These are phyloP conservation scores for Diaporthe velutina DNA, from an alignment of 2,329 filamentous ascomycete species.

Conservation along the genomic window DNA sequence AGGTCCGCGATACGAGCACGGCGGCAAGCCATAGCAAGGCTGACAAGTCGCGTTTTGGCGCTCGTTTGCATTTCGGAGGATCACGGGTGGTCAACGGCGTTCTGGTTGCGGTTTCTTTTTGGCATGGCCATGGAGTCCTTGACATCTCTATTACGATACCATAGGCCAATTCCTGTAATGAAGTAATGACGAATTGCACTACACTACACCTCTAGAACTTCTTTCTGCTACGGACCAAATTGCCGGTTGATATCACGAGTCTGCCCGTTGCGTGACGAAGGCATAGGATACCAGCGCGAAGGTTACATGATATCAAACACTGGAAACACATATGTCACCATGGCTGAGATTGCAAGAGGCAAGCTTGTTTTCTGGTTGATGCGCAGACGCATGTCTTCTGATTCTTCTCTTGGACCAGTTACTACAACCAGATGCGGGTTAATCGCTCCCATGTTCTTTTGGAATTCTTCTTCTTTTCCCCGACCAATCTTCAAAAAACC, in stretches of 20 bases:
- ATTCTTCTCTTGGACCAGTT: constrained; percentile 7
- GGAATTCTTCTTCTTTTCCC: constrained; percentile 3
- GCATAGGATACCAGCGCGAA: no score
- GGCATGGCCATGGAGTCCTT: constrained; percentile 17
- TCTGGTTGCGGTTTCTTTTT: neutral
- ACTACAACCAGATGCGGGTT: constrained; percentile 9
- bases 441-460: neutral
- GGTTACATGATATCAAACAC: no score
- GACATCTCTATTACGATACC: constrained; percentile 20
- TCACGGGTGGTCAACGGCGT: neutral
- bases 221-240: no score
- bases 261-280: no score
- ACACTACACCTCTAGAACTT: neutral
- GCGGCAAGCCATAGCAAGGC: neutral
- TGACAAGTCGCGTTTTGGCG: neutral
- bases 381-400: constrained; percentile 3
- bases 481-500: neutral
- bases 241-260: neutral
- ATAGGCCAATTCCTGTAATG: constrained; percentile 1
- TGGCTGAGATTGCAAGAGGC: neutral
- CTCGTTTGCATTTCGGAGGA: constrained; percentile 18
- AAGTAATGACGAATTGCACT: neutral
- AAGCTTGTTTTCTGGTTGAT: neutral
- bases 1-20: neutral
- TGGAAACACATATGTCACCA: no score